phyloP scores from a whole-genome alignment of 495 filamentous ascomycete genomes.

The Podospora pseudoanserina region DNA sequence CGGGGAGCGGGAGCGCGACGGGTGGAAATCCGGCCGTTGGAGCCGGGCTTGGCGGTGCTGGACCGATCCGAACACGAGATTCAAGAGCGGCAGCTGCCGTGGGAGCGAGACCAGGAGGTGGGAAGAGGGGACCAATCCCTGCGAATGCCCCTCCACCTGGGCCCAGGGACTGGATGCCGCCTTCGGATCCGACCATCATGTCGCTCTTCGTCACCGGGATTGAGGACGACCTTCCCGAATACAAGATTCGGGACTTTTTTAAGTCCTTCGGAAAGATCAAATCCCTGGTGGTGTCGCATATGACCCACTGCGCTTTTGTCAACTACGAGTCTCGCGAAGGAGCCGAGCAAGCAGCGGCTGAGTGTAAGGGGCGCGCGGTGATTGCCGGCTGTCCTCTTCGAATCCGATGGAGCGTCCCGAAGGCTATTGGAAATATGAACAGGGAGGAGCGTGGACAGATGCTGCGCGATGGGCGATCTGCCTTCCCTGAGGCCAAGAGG shows the following conservation, averaged over 20 bases:
- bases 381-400: conserved; percentile 80
- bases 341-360: conserved; percentile 78
- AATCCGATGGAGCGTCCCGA: conserved; percentile 88
- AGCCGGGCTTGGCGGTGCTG: conserved; percentile 48
- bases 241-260: conserved; percentile 87
- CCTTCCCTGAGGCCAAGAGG: conserved; percentile 41
- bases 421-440: conserved; percentile 84
- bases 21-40: conserved; percentile 46
- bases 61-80: conserved; percentile 68
- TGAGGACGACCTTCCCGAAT: conserved; percentile 92
- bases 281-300: conserved; percentile 89
- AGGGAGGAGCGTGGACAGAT: conserved; percentile 72
- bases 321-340: conserved; percentile 80
- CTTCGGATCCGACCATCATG: conserved; percentile 75
- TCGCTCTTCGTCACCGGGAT: conserved; percentile 93
- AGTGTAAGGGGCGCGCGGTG: conserved; percentile 83
- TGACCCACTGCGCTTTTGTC: conserved; percentile 93
- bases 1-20: conserved; percentile 39
- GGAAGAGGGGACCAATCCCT: conserved; percentile 56
- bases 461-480: conserved; percentile 66
- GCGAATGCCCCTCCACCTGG: conserved; percentile 69
- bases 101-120: conserved; percentile 41
- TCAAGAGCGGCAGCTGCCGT: conserved; percentile 49
- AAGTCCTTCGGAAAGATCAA: conserved; percentile 80
- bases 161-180: conserved; percentile 78